Evolutionary conservation across 768 basidiomycete genomes (phyloP).

Genomic region (Coprinopsis cinerea): DNA sequence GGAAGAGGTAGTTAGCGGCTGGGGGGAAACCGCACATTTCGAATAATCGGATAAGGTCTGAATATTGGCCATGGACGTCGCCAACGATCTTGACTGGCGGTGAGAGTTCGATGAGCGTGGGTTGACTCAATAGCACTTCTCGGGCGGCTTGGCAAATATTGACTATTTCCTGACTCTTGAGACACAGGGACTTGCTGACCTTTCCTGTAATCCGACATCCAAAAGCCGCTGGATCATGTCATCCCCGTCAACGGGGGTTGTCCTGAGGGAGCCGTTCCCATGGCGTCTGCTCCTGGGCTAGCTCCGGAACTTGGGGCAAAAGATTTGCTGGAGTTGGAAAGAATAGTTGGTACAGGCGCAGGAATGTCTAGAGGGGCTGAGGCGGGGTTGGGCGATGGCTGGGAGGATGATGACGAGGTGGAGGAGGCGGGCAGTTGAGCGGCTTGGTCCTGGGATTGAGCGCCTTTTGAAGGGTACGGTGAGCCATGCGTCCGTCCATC

Average conservation of each 20-base stretch:
- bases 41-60: conserved; percentile 95
- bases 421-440: conserved; percentile 33
- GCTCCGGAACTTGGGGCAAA: conserved; percentile 49
- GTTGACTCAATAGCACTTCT: conserved; percentile 93
- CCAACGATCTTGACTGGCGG: conserved; percentile 99
- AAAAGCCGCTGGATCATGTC: conserved; percentile 97
- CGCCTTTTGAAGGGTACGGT: conserved; percentile 28
- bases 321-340: conserved; percentile 54
- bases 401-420: conserved; percentile 32
- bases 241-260: conserved; percentile 83
- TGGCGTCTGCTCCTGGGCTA: conserved; percentile 33
- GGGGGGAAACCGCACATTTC: conserved; percentile 99
- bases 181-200: conserved; percentile 89
- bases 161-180: conserved; percentile 95
- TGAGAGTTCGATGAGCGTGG: conserved; percentile 93
- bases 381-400: conserved; percentile 34
- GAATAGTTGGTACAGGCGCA: conserved; percentile 69
- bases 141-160: conserved; percentile 93
- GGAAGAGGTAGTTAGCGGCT: conserved; percentile 93
- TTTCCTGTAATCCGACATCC: conserved; percentile 96
- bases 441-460: conserved; percentile 22
- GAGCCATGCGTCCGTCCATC: conserved; percentile 28
- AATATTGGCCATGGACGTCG: conserved; percentile 98
- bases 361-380: conserved; percentile 72
- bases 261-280: conserved; percentile 44